Conservation (phyloP, 2,329 filamentous ascomycete species). For the Colletotrichum musicola region DNA sequence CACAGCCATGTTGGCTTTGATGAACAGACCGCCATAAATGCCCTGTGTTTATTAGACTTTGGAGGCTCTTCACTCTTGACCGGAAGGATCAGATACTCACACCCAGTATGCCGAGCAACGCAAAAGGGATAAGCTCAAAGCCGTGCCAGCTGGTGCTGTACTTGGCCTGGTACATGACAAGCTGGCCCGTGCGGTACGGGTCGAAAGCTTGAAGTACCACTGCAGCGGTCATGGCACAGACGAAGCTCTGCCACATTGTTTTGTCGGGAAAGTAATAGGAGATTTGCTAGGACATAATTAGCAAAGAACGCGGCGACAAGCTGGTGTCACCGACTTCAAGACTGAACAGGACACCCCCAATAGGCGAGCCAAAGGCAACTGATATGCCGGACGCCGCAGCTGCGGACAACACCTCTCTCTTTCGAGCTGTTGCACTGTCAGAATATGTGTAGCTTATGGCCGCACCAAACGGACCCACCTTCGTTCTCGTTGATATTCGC, state of each 20-base stretch:
- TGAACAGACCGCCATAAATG: slow-evolving; percentile 94
- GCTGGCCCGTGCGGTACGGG: slow-evolving; percentile 93
- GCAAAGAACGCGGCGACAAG: not conserved
- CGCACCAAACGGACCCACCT: slow-evolving; percentile 61
- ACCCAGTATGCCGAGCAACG: slow-evolving; percentile 86
- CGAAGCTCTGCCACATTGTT: slow-evolving; percentile 99
- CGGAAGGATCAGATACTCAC: slow-evolving; percentile 50
- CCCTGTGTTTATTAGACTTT: slow-evolving; percentile 62
- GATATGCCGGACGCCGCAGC: slow-evolving; percentile 94
- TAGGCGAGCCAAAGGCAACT: slow-evolving; percentile 93
- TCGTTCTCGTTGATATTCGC: slow-evolving; percentile 86
- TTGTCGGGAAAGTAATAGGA: slow-evolving; percentile 99
- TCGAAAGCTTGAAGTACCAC: slow-evolving; percentile 93
- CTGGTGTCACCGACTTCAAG: slow-evolving; percentile 73
- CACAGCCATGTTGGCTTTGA: slow-evolving; percentile 91
- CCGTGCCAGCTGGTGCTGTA: slow-evolving; percentile 94
- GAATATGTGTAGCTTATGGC: not conserved
- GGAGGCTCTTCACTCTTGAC: not conserved
- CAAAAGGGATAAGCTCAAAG: slow-evolving; percentile 92
- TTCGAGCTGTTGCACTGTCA: slow-evolving; percentile 72
- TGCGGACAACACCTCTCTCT: slow-evolving; percentile 92
- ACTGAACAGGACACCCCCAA: slow-evolving; percentile 94
- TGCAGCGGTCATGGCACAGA: slow-evolving; percentile 98
- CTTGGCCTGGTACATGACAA: slow-evolving; percentile 95
- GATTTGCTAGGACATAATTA: slow-evolving; percentile 72